phyloP scores from a whole-genome alignment of 163 green algal genomes.

The Picocystis sp. region DNA sequence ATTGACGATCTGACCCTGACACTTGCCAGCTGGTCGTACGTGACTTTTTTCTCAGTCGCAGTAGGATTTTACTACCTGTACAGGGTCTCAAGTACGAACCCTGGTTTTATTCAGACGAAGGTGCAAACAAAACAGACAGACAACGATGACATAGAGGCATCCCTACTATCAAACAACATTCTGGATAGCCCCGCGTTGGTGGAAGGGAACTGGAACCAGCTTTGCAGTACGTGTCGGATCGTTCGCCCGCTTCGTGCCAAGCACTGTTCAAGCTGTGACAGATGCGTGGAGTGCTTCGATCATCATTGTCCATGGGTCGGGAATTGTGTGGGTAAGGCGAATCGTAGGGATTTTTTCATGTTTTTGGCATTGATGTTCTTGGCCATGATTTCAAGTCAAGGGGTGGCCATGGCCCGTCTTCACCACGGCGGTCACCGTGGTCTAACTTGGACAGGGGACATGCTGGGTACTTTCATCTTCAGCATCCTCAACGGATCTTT shows the following conservation, averaged over 20 bases:
- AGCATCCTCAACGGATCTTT: slow-evolving; percentile 50
- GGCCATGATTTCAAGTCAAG: slow-evolving; percentile 30
- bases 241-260: slow-evolving; percentile 81
- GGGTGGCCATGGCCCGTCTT: slow-evolving; percentile 36
- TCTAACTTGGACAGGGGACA: not conserved
- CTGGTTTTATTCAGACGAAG: slow-evolving; percentile 46
- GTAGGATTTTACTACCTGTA: slow-evolving; percentile 60
- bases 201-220: slow-evolving; percentile 69
- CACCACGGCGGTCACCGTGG: slow-evolving; percentile 1
- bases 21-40: slow-evolving; percentile 11
- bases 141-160: slow-evolving; percentile 44
- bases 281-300: slow-evolving; percentile 67
- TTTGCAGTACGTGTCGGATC: slow-evolving; percentile 84
- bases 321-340: slow-evolving; percentile 69
- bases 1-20: slow-evolving; percentile 8
- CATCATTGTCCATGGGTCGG: slow-evolving; percentile 80
- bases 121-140: slow-evolving; percentile 5
- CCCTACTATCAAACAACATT: slow-evolving; percentile 37
- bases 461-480: slow-evolving; percentile 51
- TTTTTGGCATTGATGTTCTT: slow-evolving; percentile 78
- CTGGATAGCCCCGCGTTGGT: slow-evolving; percentile 1
- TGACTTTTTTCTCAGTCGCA: slow-evolving; percentile 14
- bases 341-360: slow-evolving; percentile 66
- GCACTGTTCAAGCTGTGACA: slow-evolving; percentile 67
- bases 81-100: slow-evolving; percentile 63